Evolutionary conservation across 306 rosid genomes (phyloP).

Genomic region (Sesbania bispinosa): DNA sequence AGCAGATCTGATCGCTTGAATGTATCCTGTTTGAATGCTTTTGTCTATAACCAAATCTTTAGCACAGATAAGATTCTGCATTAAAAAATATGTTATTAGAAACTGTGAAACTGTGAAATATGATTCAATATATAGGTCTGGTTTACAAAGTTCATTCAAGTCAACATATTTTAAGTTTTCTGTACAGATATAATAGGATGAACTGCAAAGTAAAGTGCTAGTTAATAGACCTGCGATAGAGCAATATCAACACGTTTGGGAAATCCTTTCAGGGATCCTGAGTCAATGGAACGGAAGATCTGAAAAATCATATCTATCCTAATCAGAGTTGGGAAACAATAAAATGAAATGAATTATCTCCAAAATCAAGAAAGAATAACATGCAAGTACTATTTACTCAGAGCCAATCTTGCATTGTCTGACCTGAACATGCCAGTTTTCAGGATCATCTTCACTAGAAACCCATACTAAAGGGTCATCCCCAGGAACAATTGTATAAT

Average conservation of each 20-base stretch:
- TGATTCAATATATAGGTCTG: constrained; percentile 6
- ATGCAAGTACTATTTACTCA: constrained; percentile 10
- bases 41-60: constrained; percentile 71
- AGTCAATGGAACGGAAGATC: constrained; percentile 94
- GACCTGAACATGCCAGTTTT: constrained; percentile 98
- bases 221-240: constrained; percentile 44
- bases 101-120: constrained; percentile 17
- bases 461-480: constrained; percentile 60
- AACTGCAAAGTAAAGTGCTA: constrained; percentile 6
- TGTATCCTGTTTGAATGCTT: constrained; percentile 90
- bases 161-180: constrained; percentile 19
- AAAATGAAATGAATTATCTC: constrained; percentile 8
- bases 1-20: constrained; percentile 96
- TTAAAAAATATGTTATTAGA: constrained; percentile 24
- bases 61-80: constrained; percentile 84
- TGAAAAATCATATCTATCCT: constrained; percentile 31
- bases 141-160: constrained; percentile 5
- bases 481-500: constrained; percentile 46
- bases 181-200: constrained; percentile 5
- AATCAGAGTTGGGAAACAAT: constrained; percentile 22
- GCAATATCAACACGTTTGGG: constrained; percentile 52
- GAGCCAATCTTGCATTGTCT: constrained; percentile 26
- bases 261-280: constrained; percentile 90
- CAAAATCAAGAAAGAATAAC: constrained; percentile 1
- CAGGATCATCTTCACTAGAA: constrained; percentile 58